Percentiles rank a stretch among this genome's conserved stretches.
These are phyloP conservation scores for Theobroma grandiflorum DNA, from an alignment of 441 rosid species.

Conservation along the genomic window DNA sequence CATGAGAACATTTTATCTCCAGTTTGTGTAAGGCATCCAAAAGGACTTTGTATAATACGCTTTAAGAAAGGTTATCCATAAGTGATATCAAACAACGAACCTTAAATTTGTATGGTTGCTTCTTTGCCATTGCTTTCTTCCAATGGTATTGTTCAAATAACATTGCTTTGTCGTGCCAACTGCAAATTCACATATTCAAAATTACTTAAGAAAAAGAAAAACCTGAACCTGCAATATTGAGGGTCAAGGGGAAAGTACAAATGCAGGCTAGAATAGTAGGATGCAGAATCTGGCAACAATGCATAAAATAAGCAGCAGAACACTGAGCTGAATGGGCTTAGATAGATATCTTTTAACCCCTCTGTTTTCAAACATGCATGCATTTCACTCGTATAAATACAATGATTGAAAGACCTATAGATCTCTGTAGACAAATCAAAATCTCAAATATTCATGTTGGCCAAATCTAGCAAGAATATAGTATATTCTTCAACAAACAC, in stretches of 20 bases:
- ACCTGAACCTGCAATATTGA: neutral
- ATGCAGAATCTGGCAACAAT: neutral
- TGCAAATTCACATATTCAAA: constrained; percentile 41
- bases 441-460: neutral
- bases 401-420: neutral
- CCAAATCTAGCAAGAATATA: neutral
- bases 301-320: neutral
- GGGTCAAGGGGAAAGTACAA: neutral
- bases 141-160: constrained; percentile 87
- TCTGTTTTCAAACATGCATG: neutral
- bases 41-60: neutral
- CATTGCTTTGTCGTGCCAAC: constrained; percentile 93
- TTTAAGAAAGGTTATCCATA: constrained; percentile 5
- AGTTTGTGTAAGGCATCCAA: neutral
- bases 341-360: neutral
- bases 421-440: neutral
- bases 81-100: constrained; percentile 37
- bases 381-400: neutral
- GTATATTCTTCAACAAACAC: neutral
- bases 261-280: neutral
- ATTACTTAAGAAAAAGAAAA: constrained; percentile 10
- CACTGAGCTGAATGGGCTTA: neutral
- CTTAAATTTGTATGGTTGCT: constrained; percentile 79
- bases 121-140: constrained; percentile 80
- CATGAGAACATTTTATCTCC: constrained; percentile 12